These are phyloP conservation scores for Sherardia arvensis DNA, from an alignment of 257 asterid genomes.

Conservation along the genomic window DNA sequence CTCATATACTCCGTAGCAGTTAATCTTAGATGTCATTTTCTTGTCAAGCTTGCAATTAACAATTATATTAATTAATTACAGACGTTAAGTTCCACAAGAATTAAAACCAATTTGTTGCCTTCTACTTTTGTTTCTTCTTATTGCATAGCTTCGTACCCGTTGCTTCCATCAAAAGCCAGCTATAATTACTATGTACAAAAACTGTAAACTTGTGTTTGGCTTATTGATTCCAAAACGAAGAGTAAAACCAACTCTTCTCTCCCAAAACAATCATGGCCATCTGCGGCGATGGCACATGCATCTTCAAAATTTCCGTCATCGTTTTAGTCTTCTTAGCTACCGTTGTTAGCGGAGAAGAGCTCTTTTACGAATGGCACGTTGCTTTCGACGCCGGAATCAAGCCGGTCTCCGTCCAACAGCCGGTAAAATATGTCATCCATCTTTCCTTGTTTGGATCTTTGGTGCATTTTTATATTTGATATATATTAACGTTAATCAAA, in stretches of 20 bases:
- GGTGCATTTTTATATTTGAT: too few species aligned
- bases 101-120: neutral
- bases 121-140: neutral
- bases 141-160: neutral
- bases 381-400: constrained; percentile 24
- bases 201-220: neutral
- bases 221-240: neutral
- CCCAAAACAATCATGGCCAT: neutral
- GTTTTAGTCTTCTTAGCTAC: neutral
- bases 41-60: neutral
- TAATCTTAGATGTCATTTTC: neutral
- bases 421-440: constrained; percentile 33
- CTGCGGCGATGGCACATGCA: neutral
- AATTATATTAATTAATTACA: too few species aligned
- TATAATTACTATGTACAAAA: neutral
- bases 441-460: too few species aligned
- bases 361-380: constrained; percentile 50
- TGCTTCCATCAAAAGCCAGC: constrained; percentile 2
- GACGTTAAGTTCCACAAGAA: neutral
- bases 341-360: constrained; percentile 17
- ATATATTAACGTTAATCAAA: too few species aligned
- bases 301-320: neutral
- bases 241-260: neutral
- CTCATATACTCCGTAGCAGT: neutral
- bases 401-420: constrained; percentile 33